These are phyloP conservation scores for Hypoxylon rubiginosum DNA, from an alignment of 2,329 filamentous ascomycete genomes.

Conservation along the genomic window DNA sequence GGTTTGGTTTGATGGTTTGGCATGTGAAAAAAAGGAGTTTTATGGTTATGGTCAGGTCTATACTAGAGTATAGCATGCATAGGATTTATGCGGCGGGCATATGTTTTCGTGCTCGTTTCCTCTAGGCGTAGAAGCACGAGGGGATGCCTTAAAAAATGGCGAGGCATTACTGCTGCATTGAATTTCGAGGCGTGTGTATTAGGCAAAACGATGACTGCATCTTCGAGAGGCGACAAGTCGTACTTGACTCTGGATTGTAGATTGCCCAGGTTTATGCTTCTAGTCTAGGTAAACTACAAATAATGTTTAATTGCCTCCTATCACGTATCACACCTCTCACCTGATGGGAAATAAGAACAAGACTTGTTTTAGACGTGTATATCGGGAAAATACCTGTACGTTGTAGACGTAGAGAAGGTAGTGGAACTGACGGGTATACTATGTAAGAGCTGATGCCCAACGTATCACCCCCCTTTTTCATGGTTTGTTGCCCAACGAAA, in stretches of 20 bases:
- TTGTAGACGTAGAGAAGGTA: neutral
- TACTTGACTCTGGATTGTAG: neutral
- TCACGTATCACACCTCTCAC: no score
- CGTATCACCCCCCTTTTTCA: slow-evolving; percentile 16
- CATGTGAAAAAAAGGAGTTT: slow-evolving; percentile 21
- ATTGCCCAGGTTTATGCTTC: neutral
- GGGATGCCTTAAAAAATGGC: slow-evolving; percentile 11
- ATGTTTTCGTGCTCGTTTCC: slow-evolving; percentile 3
- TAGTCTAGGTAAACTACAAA: neutral
- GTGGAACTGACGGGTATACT: neutral
- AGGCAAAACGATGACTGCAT: neutral
- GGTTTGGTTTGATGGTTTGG: neutral
- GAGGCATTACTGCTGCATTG: slow-evolving; percentile 19
- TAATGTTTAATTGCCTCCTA: slow-evolving; percentile 3
- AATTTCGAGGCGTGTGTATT: neutral
- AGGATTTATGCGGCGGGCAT: slow-evolving; percentile 23
- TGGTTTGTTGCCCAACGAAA: slow-evolving; percentile 30
- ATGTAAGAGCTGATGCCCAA: slow-evolving; percentile 34
- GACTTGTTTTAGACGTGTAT: neutral
- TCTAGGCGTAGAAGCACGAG: slow-evolving; percentile 12
- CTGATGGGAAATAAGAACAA: no score
- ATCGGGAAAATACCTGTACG: neutral
- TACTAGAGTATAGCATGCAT: slow-evolving; percentile 41
- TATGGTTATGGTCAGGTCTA: slow-evolving; percentile 13
- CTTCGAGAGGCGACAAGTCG: neutral